Base-by-base conservation (phyloP, 2,329 filamentous ascomycete species). In the Aspergillus hortae region DNA sequence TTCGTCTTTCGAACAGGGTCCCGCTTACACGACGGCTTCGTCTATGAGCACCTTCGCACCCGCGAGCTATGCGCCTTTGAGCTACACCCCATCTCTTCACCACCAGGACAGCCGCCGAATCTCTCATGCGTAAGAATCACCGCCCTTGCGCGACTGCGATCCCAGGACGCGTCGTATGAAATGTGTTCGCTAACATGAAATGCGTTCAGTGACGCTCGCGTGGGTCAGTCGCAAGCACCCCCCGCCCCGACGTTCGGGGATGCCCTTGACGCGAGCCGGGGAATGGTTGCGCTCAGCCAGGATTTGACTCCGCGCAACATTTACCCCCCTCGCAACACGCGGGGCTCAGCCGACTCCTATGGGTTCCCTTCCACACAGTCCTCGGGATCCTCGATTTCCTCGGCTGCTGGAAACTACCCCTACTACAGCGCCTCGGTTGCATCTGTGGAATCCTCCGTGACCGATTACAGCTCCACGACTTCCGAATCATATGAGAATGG, bases 231-330 rank as follows among this genome's bases (percentile, higher is more conserved):
- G 10, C 66, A 69, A 80, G 65, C 82, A 77, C 85, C 78, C 71
- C 66, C 72, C 46, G 78, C 80, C 50, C 80, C 87, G 61, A 87
- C 86, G 62, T 95, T 92, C 70, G 89, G 87, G 60, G 92, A 96
- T 67, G 90, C 90, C 25, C 84, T 97, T 51, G 92, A 96, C 70
- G 92, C 92, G 21, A 92, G 91, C 69, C 88, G 94, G 56, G 90
- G 91, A 61, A 96, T 97, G 89, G 82, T 96, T 23, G 90, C 91
- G 35, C 89, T 97, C 82, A 95, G 90, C 80, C 91, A 96, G 74
- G 91, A 96, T 63, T 74, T 86, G 63, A 96, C 91, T 1, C 90
- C 92, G 11, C 81, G 92, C 56, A 94, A 92, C 68, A 90, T 96
- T 63, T 96, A 96, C 67, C 90, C 88, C 55, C 81, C 83, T 58